Evolutionary conservation across 2,329 filamentous ascomycete genomes (phyloP), one percentile per base, ranked within the genome.

Genomic region (Botrytis squamosa): DNA sequence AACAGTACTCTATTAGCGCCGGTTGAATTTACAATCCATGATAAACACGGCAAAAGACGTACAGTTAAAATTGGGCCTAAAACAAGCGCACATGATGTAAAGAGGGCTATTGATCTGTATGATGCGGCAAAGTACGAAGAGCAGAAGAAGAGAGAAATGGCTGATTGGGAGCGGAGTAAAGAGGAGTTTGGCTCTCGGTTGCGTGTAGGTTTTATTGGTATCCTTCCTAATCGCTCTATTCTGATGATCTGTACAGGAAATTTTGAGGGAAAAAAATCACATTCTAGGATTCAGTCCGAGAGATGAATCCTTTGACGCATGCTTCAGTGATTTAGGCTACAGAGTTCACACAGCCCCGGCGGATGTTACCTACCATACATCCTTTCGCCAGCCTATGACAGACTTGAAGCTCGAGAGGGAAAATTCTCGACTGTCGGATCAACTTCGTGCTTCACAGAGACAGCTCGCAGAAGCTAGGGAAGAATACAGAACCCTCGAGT

Each of bases 281-380:
- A 68, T 68, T 57, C 66, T 68, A 14, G 49, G 66, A 8, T 42
- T 68, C 14, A 57, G 36, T 9, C 22, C 66, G 14, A 40, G 49
- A 10, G 66, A 68, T 42, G 16, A 55, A 22, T 29, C 29, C n/a
- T 68, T 68, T 68, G 49, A 42, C n/a, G 20, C 66, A 20, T 68
- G 49, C 18, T 68, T 68, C 18, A n/a, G 40, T 33, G 25, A 33
- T 7, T 29, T 38, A 8, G 25, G 5, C 18, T 29, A 18, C 3
- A 57, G 14, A 4, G 6, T 36, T 3, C 66, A 42, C 10, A 57
- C 12, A 36, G 6, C 25, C 1, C 49, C 49, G 10, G 9, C 49
- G 4, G 36, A 42, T 42, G 36, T 29, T 6, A 4, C 12, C 49
- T 33, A 57, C 2, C n/a, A 68, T 55, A 57, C 65, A 14, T 42